Evolutionary conservation across 768 basidiomycete species (phyloP), one percentile per base, ranked within the genome.

Genomic region (Clathrus columnatus): DNA sequence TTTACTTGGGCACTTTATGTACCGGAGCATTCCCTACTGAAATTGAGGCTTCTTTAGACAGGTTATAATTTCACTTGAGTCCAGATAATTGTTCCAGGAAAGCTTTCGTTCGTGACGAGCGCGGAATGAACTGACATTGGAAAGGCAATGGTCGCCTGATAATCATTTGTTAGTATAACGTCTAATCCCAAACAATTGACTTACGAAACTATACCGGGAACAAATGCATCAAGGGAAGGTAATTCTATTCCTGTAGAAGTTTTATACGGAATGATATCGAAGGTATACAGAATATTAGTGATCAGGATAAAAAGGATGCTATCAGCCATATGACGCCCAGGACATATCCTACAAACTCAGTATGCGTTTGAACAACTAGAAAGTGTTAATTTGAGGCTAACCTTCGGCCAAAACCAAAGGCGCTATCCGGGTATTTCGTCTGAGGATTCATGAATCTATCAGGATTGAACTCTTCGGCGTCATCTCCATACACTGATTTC

Each of bases 241-340:
- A 42, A 20, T n/a, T 42, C 36, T 16, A 4, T 11, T 23, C 51
- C 41, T 10, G 41, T 23, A 14, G n/a, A 14, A n/a, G 41, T 43
- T 7, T 23, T 24, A 7, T 20, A 36, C 16, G 26, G 23, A 26
- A 5, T 1, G 20, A 53, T 42, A 23, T 43, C 44, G 11, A 7
- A 50, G 11, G 21, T 24, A 21, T 27, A 65, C 36, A 73, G 61
- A 5, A 67, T 51, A 28, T 60, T 55, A 17, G 70, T 70, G 23
- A 69, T 64, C 27, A 62, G 60, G 29, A 72, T 69, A 54, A 70
- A 72, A 28, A 72, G 44, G 16, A 66, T 63, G 14, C 67, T 59
- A 50, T 69, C 68, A 0, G 71, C 71, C 18, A 72, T 57, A 51
- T 69, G 62, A 21, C 62, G 58, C 16, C 72, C 72, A 17, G 65